A percentile compares a stretch with the other conserved stretches of the same genome.
phyloP scores from a whole-genome alignment of 2,329 filamentous ascomycete species.

The Colletotrichum eremochloae region DNA sequence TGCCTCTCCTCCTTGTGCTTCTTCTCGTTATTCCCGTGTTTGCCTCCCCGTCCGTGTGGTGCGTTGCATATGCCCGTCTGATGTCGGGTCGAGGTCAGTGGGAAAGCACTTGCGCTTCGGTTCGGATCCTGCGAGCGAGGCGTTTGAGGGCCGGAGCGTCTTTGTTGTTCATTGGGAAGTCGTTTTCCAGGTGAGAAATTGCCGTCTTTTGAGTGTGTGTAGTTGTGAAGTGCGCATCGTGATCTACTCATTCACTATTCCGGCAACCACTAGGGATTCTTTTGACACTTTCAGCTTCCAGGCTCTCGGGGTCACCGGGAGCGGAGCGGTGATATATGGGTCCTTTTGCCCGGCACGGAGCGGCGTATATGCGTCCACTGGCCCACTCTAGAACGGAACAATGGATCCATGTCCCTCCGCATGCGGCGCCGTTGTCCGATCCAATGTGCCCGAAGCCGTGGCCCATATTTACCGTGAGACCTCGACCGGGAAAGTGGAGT shows the following conservation, averaged over 20 bases:
- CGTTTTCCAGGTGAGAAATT: neutral
- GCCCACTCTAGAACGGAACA: rapidly evolving
- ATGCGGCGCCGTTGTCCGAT: too few species aligned
- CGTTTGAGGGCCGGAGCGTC: neutral
- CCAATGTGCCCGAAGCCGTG: too few species aligned
- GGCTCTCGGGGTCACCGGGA: neutral
- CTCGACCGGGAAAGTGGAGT: neutral
- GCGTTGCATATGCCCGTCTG: neutral
- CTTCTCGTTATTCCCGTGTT: too few species aligned
- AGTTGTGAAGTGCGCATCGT: neutral
- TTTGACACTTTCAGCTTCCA: too few species aligned
- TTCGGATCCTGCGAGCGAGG: neutral
- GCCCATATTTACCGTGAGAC: neutral
- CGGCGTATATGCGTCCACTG: neutral
- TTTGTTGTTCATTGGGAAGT: neutral
- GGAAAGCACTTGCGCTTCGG: neutral
- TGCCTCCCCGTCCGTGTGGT: neutral
- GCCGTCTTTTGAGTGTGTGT: too few species aligned
- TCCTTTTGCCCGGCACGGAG: neutral
- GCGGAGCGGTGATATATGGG: neutral
- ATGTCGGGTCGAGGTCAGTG: neutral
- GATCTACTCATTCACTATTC: neutral
- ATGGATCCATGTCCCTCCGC: neutral
- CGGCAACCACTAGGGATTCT: neutral
- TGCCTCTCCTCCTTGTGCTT: too few species aligned